Evolutionary conservation across 2,329 filamentous ascomycete genomes (phyloP).

Genomic region (Ploettnerulaceae sp.): DNA sequence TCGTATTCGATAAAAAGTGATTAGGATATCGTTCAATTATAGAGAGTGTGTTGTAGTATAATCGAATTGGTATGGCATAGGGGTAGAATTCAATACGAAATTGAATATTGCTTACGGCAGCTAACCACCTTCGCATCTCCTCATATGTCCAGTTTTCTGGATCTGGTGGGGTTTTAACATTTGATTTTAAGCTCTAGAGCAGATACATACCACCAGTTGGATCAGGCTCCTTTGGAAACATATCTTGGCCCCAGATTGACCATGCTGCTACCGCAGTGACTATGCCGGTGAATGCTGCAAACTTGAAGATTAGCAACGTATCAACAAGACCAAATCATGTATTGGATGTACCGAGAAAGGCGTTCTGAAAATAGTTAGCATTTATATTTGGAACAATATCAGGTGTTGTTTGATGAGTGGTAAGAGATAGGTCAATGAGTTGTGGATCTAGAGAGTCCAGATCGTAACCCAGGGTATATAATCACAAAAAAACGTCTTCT

Average conservation of each 20-base stretch:
- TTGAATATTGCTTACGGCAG: conserved; percentile 55
- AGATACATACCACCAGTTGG: conserved; percentile 60
- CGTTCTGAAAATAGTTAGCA: conserved; percentile 46
- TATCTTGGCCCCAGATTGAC: conserved; percentile 75
- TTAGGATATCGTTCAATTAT: too few relatives aligned
- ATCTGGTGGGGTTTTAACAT: conserved; percentile 38
- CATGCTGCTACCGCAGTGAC: conserved; percentile 77
- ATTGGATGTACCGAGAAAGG: conserved; percentile 57
- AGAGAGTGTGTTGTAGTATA: too few relatives aligned
- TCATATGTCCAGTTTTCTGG: conserved; percentile 71
- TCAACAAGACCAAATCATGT: not conserved
- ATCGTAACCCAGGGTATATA: too few relatives aligned
- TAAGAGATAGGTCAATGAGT: too few relatives aligned
- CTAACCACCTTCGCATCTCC: conserved; percentile 77
- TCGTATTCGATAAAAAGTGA: too few relatives aligned
- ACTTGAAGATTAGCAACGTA: conserved; percentile 15
- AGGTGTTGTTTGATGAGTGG: too few relatives aligned
- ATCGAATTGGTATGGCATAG: too few relatives aligned
- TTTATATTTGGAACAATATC: not conserved
- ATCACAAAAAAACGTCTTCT: too few relatives aligned
- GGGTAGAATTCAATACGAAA: too few relatives aligned
- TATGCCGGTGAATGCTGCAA: conserved; percentile 76
- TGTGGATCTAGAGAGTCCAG: not conserved
- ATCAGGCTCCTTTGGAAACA: conserved; percentile 72
- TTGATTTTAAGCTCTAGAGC: not conserved